A percentile compares a stretch with the other conserved stretches of the same genome.
phyloP scores from a whole-genome alignment of 129 eudicot genomes.

The Artemisia tridentata region DNA sequence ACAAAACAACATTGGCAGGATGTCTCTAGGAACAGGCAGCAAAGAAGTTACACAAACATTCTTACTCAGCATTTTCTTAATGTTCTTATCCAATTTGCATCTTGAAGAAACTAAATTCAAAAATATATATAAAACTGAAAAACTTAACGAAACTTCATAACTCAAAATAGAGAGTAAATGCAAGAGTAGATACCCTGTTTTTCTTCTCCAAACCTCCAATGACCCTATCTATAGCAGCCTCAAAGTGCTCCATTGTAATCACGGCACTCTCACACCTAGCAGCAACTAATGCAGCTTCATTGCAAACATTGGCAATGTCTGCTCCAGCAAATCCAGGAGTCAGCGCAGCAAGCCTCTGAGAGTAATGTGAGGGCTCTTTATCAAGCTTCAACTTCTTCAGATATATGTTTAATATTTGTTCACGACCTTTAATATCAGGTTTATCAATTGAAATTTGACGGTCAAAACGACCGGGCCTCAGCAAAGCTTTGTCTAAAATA shows the following conservation, averaged over 20 bases:
- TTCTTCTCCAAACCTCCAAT: slow-evolving; percentile 87
- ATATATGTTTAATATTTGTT: slow-evolving; percentile 76
- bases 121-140: too few relatives aligned
- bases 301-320: slow-evolving; percentile 88
- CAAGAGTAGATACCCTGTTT: slow-evolving; percentile 47
- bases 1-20: too few relatives aligned
- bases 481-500: slow-evolving; percentile 66
- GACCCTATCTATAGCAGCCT: slow-evolving; percentile 76
- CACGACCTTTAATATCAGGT: slow-evolving; percentile 89
- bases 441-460: slow-evolving; percentile 73
- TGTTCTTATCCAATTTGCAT: too few relatives aligned
- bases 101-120: too few relatives aligned
- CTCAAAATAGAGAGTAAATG: not conserved
- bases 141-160: not conserved
- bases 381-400: slow-evolving; percentile 69
- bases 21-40: too few relatives aligned
- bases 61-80: too few relatives aligned
- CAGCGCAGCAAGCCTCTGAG: slow-evolving; percentile 77
- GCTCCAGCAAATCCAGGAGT: slow-evolving; percentile 94
- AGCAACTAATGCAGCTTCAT: slow-evolving; percentile 80
- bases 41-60: too few relatives aligned
- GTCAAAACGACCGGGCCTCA: slow-evolving; percentile 81
- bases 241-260: slow-evolving; percentile 72
- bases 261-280: slow-evolving; percentile 61
- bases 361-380: slow-evolving; percentile 56